Base-by-base conservation (phyloP, 805 yeast genomes). In the Blastobotrys attinorum region DNA sequence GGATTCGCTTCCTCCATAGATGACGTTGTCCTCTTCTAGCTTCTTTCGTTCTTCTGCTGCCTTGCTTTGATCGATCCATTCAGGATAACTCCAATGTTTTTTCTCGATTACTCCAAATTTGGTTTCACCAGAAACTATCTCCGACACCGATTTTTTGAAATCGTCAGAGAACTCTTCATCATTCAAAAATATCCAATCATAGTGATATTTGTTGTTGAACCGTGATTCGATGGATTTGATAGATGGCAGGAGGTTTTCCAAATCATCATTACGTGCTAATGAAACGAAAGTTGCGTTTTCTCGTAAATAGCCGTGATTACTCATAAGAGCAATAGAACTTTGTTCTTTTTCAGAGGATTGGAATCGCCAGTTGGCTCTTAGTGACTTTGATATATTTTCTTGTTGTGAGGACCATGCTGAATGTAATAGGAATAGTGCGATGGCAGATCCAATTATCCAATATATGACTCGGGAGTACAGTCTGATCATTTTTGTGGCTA, bases 121-220 rank as follows among this genome's bases (percentile, higher is more conserved):
- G 31, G 78, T 75, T 3, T 57, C 61, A 31, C 90, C 88, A 2
- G 83, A 70, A n/a, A 80, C 73, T 11, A 70, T 55, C 17, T 70
- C 70, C 10, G 69, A 48, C 1, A 82, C 72, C 21, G 66, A 60
- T 22, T 62, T 57, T 45, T 66, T 71, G 60, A 84, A 85, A 49
- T 73, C 75, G 2, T 68, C 71, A 35, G 71, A 58, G 59, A 85
- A 85, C 2, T 73, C 76, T 48, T 68, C 73, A 56, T 85, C 88
- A 59, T 85, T 85, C 39, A 84, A 61, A 53, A 85, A 84, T 2
- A 83, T 80, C 86, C 88, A 84, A 60, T 84, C 92, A 56, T 84
- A 83, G 51, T 77, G 73, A 57, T 61, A 80, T 42, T 69, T 65
- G 34, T 56, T 29, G 61, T 84, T 84, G 66, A 82, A 83, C 31